Evolutionary conservation across 2,329 filamentous ascomycete species (phyloP).

Genomic region (Apiospora malaysiana): DNA sequence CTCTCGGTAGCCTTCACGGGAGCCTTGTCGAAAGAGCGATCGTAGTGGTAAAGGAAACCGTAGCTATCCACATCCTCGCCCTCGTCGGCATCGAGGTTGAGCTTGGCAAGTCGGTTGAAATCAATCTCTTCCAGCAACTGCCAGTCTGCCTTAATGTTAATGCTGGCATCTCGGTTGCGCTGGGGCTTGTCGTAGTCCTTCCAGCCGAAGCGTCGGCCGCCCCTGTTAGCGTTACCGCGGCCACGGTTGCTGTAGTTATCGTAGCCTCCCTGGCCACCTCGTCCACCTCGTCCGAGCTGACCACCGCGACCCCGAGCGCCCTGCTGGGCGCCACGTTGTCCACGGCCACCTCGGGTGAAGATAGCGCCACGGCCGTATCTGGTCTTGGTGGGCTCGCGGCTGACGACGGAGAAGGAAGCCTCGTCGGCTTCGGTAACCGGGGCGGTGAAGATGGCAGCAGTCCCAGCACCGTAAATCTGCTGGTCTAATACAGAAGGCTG

Average conservation of each 20-base stretch:
- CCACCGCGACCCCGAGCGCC: slow-evolving; percentile 62
- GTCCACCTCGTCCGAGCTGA: slow-evolving; percentile 73
- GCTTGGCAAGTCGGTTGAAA: slow-evolving; percentile 91
- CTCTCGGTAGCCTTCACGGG: slow-evolving; percentile 88
- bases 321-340: slow-evolving; percentile 75
- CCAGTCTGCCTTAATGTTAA: slow-evolving; percentile 97
- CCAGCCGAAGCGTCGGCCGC: slow-evolving; percentile 93
- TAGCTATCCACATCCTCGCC: slow-evolving; percentile 96
- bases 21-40: slow-evolving; percentile 92
- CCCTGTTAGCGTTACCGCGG: slow-evolving; percentile 71
- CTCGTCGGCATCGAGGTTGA: slow-evolving; percentile 93
- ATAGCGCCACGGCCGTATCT: slow-evolving; percentile 89
- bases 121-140: slow-evolving; percentile 97
- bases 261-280: slow-evolving; percentile 69
- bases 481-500: slow-evolving; percentile 69
- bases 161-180: slow-evolving; percentile 92
- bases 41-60: slow-evolving; percentile 98
- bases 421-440: slow-evolving; percentile 88
- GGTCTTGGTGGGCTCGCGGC: slow-evolving; percentile 86
- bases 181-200: slow-evolving; percentile 98
- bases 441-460: slow-evolving; percentile 85
- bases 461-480: slow-evolving; percentile 93
- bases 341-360: slow-evolving; percentile 85
- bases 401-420: slow-evolving; percentile 96
- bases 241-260: slow-evolving; percentile 75